Base-by-base conservation (phyloP, 2,329 filamentous ascomycete species). In the Fusarium transvaalense region DNA sequence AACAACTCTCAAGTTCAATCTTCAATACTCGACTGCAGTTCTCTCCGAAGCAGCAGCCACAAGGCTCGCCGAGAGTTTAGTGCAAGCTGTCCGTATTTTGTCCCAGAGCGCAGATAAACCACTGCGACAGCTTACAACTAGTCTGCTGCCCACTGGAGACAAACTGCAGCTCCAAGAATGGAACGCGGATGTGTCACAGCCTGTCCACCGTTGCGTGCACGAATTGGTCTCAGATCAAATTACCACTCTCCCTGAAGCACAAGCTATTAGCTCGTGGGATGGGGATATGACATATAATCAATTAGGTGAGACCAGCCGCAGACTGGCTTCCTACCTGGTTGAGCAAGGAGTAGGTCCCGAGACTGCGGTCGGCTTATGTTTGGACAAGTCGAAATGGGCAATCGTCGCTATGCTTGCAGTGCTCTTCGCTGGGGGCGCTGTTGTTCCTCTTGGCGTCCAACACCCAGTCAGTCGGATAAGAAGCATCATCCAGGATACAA, bases 1-100 rank as follows among this genome's bases (percentile, higher is more conserved):
- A 51, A 51, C 47, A 38, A 38, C 34, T 38, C 47, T 51, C n/a
- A 23, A 51, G 34, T 51, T 51, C 47, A 51, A 38, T 38, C 47
- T 51, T 12, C 47, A 51, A 51, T 51, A 51, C n/a, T 51, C 47
- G 12, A 51, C 47, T 38, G 47, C 47, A 29, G 34, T 51, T 21
- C 47, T 51, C 23, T 51, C 47, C n/a, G 9, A 51, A 38, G 47
- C 17, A 38, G 47, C 34, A 12, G 47, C 47, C 34, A 51, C 34
- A 51, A 51, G 47, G 34, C 47, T 51, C 23, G n/a, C 25, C 8
- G 47, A 51, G 23, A 51, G 34, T 51, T n/a, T 51, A 38, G 47
- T 51, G 23, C 47, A 51, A 29, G 34, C 34, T 29, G 34, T 51
- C 34, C 47, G 34, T 38, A 38, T 51, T 29, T 23, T 51, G 34